Conservation (phyloP, 1,139 yeast species). For the Pneumocystis carinii region DNA sequence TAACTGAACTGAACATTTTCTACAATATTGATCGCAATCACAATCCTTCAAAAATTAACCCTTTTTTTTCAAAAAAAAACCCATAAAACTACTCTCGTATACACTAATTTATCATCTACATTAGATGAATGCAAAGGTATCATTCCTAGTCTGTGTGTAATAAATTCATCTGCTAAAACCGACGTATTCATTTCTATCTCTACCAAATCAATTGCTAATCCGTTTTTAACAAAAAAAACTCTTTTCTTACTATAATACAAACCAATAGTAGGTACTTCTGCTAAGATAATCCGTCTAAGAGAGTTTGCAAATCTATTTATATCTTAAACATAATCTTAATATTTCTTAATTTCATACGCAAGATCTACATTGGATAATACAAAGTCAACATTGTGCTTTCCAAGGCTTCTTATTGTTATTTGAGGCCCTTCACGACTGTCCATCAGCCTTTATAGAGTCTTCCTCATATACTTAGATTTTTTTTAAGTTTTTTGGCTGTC, state of each 20-base stretch:
- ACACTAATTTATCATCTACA: constrained; percentile 48
- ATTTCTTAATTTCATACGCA: constrained; percentile 28
- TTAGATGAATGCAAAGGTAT: constrained; percentile 77
- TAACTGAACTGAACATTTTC: constrained; percentile 79
- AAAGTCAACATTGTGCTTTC: constrained; percentile 76
- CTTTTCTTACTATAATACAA: constrained; percentile 2
- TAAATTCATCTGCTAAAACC: constrained; percentile 90
- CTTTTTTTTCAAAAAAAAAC: constrained; percentile 37
- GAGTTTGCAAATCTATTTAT: constrained; percentile 58
- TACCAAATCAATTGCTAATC: constrained; percentile 78
- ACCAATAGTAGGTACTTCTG: constrained; percentile 76
- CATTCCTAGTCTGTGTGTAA: constrained; percentile 82
- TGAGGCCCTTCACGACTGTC: constrained; percentile 43
- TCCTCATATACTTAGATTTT: not conserved
- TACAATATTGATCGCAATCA: constrained; percentile 95
- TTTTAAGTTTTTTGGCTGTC: not conserved
- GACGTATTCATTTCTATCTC: constrained; percentile 88
- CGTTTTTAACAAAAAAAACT: not conserved
- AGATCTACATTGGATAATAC: constrained; percentile 77
- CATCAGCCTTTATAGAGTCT: not conserved
- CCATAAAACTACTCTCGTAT: constrained; percentile 14
- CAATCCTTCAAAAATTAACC: constrained; percentile 38
- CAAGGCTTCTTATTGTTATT: constrained; percentile 76
- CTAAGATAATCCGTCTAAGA: constrained; percentile 75
- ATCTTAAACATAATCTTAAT: not conserved